A percentile compares a stretch with the other conserved stretches of the same genome.
Evolutionary conservation across 495 filamentous ascomycete genomes (phyloP).

Genomic region (Xylaria nigripes): DNA sequence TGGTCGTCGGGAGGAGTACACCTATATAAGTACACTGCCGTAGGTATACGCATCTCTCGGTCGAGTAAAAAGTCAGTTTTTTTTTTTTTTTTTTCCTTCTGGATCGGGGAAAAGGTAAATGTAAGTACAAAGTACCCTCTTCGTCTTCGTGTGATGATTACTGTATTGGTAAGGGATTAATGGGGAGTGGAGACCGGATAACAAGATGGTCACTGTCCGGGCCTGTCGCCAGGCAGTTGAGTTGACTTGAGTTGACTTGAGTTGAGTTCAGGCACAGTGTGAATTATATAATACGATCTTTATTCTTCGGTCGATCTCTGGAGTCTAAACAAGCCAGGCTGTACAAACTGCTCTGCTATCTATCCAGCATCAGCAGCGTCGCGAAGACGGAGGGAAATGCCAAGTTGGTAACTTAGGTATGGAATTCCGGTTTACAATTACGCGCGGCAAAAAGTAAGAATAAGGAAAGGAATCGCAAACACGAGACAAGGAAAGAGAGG

Average conservation of each 20-base stretch:
- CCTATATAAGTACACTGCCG: neutral
- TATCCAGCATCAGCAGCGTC: neutral
- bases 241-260: too few relatives aligned
- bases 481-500: neutral
- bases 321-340: neutral
- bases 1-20: too few relatives aligned
- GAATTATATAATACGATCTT: neutral
- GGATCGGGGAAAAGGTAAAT: too few relatives aligned
- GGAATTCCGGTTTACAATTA: neutral
- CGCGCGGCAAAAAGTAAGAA: neutral
- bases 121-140: too few relatives aligned
- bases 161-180: constrained; percentile 5
- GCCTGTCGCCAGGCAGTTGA: constrained; percentile 1
- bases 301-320: too few relatives aligned
- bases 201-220: constrained; percentile 11
- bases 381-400: neutral
- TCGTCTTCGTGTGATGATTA: constrained; percentile 3
- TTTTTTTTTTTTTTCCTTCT: too few relatives aligned
- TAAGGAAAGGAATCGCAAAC: neutral
- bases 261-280: constrained; percentile 8
- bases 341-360: too few relatives aligned
- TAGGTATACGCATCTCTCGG: neutral
- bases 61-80: neutral
- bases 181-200: constrained; percentile 10
- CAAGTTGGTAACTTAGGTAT: neutral